Conservation (phyloP, 140 eudicot genomes). For the Erigeron philadelphicus region DNA sequence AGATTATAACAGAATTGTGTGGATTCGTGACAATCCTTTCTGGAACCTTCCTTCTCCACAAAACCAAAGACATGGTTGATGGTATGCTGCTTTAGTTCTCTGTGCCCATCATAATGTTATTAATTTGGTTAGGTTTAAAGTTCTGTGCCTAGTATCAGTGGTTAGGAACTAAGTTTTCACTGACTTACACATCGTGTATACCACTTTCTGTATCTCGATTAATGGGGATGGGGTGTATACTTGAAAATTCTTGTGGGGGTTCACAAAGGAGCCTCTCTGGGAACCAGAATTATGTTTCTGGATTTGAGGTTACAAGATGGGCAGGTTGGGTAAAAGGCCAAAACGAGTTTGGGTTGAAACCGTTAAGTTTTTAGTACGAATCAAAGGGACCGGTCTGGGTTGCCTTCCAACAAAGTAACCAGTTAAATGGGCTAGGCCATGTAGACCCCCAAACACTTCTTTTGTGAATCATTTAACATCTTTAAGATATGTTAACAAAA, state of each 20-base stretch:
- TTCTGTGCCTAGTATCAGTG: neutral
- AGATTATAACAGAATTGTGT: conserved; percentile 88
- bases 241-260: neutral
- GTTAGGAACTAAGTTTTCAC: neutral
- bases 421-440: no score
- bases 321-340: no score
- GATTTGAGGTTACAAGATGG: no score
- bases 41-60: conserved; percentile 95
- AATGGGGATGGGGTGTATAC: neutral
- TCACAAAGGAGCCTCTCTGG: neutral
- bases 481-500: no score
- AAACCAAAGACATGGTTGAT: conserved; percentile 90
- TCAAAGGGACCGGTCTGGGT: no score
- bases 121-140: conserved; percentile 4
- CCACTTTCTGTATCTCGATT: no score
- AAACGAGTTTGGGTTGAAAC: no score
- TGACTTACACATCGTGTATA: neutral
- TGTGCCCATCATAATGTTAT: conserved; percentile 23
- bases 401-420: no score
- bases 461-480: no score
- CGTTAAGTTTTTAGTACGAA: no score
- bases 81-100: conserved; percentile 42
- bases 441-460: no score
- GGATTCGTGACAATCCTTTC: conserved; percentile 93
- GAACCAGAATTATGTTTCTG: conserved; percentile 6